Percentiles rank a stretch among this genome's conserved stretches.
Conservation (phyloP, 225 moss, liverwort and hornwort genomes). For the Physcomitrellopsis africana region DNA sequence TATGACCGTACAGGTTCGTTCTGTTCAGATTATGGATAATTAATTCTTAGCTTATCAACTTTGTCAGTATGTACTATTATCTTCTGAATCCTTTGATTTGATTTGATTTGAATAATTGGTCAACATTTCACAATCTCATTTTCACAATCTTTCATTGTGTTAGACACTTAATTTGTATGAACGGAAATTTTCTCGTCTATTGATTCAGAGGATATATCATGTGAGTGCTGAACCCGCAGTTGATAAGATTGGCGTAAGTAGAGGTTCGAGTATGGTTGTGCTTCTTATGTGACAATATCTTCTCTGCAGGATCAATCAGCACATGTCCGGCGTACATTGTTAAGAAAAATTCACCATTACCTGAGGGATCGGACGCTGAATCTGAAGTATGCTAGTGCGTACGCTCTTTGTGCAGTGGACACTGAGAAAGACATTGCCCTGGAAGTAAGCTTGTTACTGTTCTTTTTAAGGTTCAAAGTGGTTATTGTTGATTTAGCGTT, state of each 20-base stretch:
- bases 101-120: neutral
- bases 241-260: neutral
- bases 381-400: constrained; percentile 80
- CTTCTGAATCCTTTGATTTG: neutral
- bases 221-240: neutral
- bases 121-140: neutral
- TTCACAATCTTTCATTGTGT: neutral
- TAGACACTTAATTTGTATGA: neutral
- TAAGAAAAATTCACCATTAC: constrained; percentile 75
- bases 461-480: neutral
- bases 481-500: neutral
- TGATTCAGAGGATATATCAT: constrained; percentile 5
- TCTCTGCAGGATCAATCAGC: constrained; percentile 65
- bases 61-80: neutral
- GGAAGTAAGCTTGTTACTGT: constrained; percentile 58
- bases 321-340: constrained; percentile 70
- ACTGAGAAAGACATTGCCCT: constrained; percentile 57
- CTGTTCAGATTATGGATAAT: neutral
- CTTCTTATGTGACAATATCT: constrained; percentile 18
- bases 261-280: neutral
- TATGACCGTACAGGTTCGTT: constrained; percentile 63
- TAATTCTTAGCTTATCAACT: neutral
- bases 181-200: neutral
- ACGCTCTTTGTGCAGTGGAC: constrained; percentile 74
- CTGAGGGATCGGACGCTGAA: constrained; percentile 73